Base-by-base conservation (phyloP, 2,329 filamentous ascomycete genomes). In the Colletotrichum coccodes region DNA sequence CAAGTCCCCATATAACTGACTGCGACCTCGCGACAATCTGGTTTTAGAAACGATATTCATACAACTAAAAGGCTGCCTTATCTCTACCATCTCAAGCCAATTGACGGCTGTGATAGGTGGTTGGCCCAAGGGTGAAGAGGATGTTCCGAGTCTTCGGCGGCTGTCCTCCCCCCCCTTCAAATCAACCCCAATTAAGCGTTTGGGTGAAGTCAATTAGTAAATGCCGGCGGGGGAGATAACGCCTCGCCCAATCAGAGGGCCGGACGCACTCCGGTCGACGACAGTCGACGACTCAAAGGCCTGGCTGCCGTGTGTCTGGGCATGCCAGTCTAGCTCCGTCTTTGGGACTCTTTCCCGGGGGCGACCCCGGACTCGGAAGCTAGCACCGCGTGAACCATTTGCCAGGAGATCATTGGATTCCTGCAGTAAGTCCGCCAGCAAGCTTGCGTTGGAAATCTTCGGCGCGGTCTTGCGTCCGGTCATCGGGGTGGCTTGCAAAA, bases 161-260 rank as follows among this genome's bases (percentile, higher is more conserved):
- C 42, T 60, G 32, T n/a, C 57, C 36, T 44, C 26, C 32, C 63
- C 52, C 23, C 8, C 56, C n/a, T n/a, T n/a, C 57, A 34, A 46
- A 21, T 30, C n/a, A 47, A 34, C 23, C 14, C 28, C 28, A 21
- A 28, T 5, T 21, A 56, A 30, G 32, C 38, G 30, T 28, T 44
- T 58, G 52, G 30, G 61, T 42, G 49, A 68, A 68, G 54, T 32
- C 61, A 60, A 68, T 65, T 60, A 42, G 54, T 68, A 65, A 68
- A 36, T 65, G 47, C 65, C 61, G 61, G 65, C 40, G 61, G 65
- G 44, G 61, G 65, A 68, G 65, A 65, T 68, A 65, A 60, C 61
- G 36, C 26, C 21, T 26, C 42, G 16, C 21, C 65, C 65, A 68
- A 68, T 68, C 34, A 56, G 14, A 21, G 6, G 26, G 9, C 16